Base-by-base conservation (phyloP, 2,329 filamentous ascomycete genomes). In the Fusarium sp. region DNA sequence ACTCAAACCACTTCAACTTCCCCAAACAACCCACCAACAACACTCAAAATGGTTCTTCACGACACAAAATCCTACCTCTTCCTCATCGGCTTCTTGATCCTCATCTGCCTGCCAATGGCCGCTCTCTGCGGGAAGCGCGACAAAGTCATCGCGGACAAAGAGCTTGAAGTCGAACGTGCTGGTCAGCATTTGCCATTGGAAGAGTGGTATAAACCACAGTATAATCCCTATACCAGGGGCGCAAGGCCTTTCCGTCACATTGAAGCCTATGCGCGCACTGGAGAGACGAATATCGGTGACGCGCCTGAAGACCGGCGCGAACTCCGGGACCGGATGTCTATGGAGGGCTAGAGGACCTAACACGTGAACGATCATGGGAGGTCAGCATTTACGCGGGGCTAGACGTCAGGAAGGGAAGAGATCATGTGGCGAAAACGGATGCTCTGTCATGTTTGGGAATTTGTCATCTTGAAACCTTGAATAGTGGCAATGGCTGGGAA, bases 301-400 rank as follows among this genome's bases (percentile, higher is more conserved):
- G 28, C 28, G 28, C 28, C 28, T 6, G 12, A 3, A 30, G 12
- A 14, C 28, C 28, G 28, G 28, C 28, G 12, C 3, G 30, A 32
- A 32, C 30, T 14, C 30, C 30, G 30, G 34, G 34, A 37, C 4
- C 34, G 18, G 18, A n/a, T 37, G 18, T 37, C 34, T 11, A 11
- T 11, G 10, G 34, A 37, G 18, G 34, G 34, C 5, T 37, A 37
- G 34, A n/a, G 18, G 10, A n/a, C 5, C 18, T 37, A 10, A 47
- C 21, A 5, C 53, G 68, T 0, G 23, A 27, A 1, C 7, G 21
- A 11, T 60, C 56, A 1, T 68, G 68, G 57, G 56, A 59, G 8
- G 40, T 68, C 6, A 67, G 67, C 21, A 23, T 23, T 59, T 2
- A 60, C 60, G 4, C 34, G 60, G 5, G 45, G 57, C 2, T 32